A percentile compares a stretch with the other conserved stretches of the same genome.
Conservation (phyloP, 2,329 filamentous ascomycete genomes). For the Fusarium tuaranense region DNA sequence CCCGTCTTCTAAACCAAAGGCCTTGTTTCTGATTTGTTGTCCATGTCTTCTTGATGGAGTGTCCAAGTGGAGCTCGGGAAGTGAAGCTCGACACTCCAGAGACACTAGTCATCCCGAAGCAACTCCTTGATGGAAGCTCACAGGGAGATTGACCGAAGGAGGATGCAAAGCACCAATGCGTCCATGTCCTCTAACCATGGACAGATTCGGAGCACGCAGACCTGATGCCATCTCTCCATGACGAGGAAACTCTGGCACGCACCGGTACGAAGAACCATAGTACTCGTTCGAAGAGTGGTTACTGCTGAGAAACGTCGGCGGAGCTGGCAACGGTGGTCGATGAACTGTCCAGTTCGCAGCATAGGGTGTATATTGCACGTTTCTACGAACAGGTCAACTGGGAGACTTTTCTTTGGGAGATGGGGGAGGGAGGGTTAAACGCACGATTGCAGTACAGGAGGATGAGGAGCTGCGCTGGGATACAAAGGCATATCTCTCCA, state of each 20-base stretch:
- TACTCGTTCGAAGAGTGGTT: conserved; percentile 1
- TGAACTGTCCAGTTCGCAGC: conserved; percentile 21
- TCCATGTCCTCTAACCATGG: not conserved
- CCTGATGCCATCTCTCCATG: conserved; percentile 7
- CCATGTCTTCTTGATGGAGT: not conserved
- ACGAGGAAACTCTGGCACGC: conserved; percentile 19
- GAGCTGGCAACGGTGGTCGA: not conserved
- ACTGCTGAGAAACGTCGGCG: conserved; percentile 1
- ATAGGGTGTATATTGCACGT: conserved; percentile 9
- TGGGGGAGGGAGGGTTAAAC: conserved; percentile 1
- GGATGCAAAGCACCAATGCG: conserved; percentile 11
- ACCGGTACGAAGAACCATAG: conserved; percentile 16
- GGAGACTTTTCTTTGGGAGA: not conserved
- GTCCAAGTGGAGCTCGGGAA: not conserved
- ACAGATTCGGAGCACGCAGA: conserved; percentile 20
- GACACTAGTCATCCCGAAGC: conserved; percentile 5
- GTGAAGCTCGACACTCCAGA: not conserved
- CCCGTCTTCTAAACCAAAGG: not conserved
- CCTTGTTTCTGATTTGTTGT: not conserved
- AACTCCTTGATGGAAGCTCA: conserved; percentile 13
- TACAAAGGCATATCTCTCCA: conserved; percentile 3
- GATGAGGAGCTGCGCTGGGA: not conserved
- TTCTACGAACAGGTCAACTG: conserved; percentile 15
- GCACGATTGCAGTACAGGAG: conserved; percentile 25
- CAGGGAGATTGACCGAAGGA: not conserved